These are phyloP conservation scores for Ustilago hordei DNA, from an alignment of 1,284 basidiomycete species.

Conservation along the genomic window DNA sequence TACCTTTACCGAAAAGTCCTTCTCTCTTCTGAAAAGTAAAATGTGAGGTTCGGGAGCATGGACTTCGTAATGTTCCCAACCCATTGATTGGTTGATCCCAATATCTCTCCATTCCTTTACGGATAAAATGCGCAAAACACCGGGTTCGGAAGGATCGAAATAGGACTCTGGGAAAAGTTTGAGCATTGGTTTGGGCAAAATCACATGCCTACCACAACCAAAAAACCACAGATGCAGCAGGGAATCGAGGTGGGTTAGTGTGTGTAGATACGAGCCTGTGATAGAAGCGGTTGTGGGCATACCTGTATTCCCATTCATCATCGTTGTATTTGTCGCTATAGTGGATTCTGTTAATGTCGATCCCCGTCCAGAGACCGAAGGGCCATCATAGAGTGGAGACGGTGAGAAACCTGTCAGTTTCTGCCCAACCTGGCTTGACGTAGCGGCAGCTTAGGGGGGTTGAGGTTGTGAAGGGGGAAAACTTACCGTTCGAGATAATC, in stretches of 20 bases:
- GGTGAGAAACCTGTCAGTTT: neutral
- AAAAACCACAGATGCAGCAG: too few species aligned
- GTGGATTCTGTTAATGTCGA: conserved; percentile 53
- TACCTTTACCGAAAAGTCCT: conserved; percentile 70
- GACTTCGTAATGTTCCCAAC: conserved; percentile 98
- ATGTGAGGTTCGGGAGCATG: conserved; percentile 75
- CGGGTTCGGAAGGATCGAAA: conserved; percentile 78
- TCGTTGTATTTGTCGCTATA: conserved; percentile 72
- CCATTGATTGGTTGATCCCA: conserved; percentile 92
- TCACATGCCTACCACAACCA: conserved; percentile 53
- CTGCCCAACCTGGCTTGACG: neutral
- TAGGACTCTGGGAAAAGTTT: conserved; percentile 69
- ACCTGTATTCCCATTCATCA: conserved; percentile 76
- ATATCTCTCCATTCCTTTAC: conserved; percentile 95
- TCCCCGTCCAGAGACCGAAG: too few species aligned
- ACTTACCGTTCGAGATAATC: conserved; percentile 66
- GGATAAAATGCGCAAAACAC: conserved; percentile 82
- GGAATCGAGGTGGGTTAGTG: conserved; percentile 64
- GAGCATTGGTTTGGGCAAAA: conserved; percentile 69
- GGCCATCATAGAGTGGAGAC: neutral
- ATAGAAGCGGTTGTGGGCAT: conserved; percentile 14
- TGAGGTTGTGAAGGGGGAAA: neutral
- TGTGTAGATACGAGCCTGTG: neutral
- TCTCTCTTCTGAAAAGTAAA: conserved; percentile 72
- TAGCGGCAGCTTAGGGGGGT: neutral